A percentile compares a stretch with the other conserved stretches of the same genome.
phyloP scores from a whole-genome alignment of 805 yeast species.

The Lipomyces japonicus region DNA sequence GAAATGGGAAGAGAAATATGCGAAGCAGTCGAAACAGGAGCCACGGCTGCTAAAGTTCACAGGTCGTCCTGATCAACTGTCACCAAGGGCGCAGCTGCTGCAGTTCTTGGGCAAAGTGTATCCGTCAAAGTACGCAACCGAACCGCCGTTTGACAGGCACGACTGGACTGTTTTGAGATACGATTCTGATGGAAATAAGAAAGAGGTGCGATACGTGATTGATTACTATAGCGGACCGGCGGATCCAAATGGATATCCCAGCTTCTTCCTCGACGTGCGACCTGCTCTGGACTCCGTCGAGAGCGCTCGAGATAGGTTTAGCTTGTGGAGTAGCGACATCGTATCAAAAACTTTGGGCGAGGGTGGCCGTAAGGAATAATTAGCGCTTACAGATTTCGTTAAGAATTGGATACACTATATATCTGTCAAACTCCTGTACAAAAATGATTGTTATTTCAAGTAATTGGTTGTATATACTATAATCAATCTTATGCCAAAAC shows the following conservation, averaged over 20 bases:
- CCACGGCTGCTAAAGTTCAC: slow-evolving; percentile 84
- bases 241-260: slow-evolving; percentile 78
- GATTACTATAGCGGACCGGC: slow-evolving; percentile 97
- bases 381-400: background rate
- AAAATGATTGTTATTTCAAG: too few species aligned
- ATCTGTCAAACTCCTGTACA: too few species aligned
- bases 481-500: too few species aligned
- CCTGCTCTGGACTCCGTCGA: slow-evolving; percentile 78
- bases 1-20: slow-evolving; percentile 81
- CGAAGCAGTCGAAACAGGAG: slow-evolving; percentile 48
- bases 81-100: slow-evolving; percentile 78
- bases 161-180: slow-evolving; percentile 93
- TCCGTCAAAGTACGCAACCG: slow-evolving; percentile 67
- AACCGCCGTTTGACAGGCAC: slow-evolving; percentile 95
- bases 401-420: background rate
- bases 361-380: slow-evolving; percentile 19
- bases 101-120: slow-evolving; percentile 61
- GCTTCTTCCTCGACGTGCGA: slow-evolving; percentile 88
- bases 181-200: slow-evolving; percentile 38
- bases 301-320: slow-evolving; percentile 64
- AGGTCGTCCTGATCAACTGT: slow-evolving; percentile 82
- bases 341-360: slow-evolving; percentile 71
- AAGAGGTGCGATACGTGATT: slow-evolving; percentile 81
- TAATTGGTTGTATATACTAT: too few species aligned
- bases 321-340: slow-evolving; percentile 62